phyloP scores from a whole-genome alignment of 495 filamentous ascomycete species.

The Penicillium crystallinum region DNA sequence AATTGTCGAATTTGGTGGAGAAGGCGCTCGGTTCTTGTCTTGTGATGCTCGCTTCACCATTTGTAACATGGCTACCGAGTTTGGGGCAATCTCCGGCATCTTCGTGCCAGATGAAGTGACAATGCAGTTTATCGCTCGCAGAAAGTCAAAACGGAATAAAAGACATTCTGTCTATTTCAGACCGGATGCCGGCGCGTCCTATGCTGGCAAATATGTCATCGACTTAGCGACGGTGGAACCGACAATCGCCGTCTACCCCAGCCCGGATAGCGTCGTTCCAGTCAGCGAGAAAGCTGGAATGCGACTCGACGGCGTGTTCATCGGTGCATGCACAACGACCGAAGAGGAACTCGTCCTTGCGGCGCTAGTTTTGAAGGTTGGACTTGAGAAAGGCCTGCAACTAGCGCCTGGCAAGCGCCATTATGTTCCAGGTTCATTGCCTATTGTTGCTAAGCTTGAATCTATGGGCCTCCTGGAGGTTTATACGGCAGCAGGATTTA shows the following conservation, averaged over 20 bases:
- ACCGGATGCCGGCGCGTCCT: not conserved
- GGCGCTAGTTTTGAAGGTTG: constrained; percentile 35
- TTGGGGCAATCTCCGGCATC: constrained; percentile 41
- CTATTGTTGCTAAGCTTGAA: constrained; percentile 31
- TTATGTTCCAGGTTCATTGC: constrained; percentile 37
- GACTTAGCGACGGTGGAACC: not conserved
- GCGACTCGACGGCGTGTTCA: constrained; percentile 42
- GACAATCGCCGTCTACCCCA: not conserved
- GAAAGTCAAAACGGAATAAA: constrained; percentile 19
- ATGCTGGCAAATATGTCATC: not conserved
- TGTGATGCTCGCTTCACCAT: constrained; percentile 47
- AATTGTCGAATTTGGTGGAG: constrained; percentile 42
- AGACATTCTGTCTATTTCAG: not conserved
- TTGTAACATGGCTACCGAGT: constrained; percentile 46
- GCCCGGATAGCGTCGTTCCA: not conserved
- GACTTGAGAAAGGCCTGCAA: constrained; percentile 24
- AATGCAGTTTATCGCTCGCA: not conserved
- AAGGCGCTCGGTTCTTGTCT: constrained; percentile 30
- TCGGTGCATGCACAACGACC: constrained; percentile 47
- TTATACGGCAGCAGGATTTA: constrained; percentile 40
- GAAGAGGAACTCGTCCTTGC: constrained; percentile 45
- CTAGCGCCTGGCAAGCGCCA: constrained; percentile 30
- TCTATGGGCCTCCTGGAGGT: constrained; percentile 31
- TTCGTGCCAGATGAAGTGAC: constrained; percentile 41
- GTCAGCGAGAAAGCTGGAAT: constrained; percentile 22